These are phyloP conservation scores for Cadophora sp. DNA, from an alignment of 2,329 filamentous ascomycete genomes.

Conservation along the genomic window DNA sequence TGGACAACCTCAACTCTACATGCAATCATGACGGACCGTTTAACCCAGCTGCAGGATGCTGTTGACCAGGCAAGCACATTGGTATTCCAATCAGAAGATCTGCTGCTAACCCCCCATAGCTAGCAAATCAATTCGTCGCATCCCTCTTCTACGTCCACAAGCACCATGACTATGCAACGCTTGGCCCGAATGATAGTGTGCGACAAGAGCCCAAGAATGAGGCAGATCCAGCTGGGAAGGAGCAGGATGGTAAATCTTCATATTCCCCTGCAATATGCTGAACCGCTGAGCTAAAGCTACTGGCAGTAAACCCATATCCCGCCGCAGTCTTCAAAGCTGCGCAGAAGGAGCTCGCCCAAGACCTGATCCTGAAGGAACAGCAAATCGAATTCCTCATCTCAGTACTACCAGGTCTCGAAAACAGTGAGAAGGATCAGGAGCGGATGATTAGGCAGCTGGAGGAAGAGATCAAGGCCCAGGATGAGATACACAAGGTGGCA, in stretches of 20 bases:
- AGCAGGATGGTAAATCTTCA: constrained; percentile 33
- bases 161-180: constrained; percentile 70
- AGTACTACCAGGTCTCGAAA: constrained; percentile 77
- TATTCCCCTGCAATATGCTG: not conserved
- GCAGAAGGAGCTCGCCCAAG: constrained; percentile 75
- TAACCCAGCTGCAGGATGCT: constrained; percentile 86
- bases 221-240: constrained; percentile 29
- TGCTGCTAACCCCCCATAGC: constrained; percentile 50
- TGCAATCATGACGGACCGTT: constrained; percentile 70
- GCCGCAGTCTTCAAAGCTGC: constrained; percentile 70
- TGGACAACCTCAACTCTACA: constrained; percentile 22
- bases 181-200: constrained; percentile 64
- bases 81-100: not conserved
- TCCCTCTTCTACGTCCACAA: constrained; percentile 70
- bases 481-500: constrained; percentile 67
- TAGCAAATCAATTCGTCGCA: constrained; percentile 72
- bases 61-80: constrained; percentile 71
- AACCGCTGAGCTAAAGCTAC: constrained; percentile 29
- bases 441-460: constrained; percentile 69
- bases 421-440: constrained; percentile 79
- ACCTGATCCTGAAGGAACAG: constrained; percentile 81
- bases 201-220: constrained; percentile 57
- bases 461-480: constrained; percentile 67
- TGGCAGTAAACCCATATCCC: constrained; percentile 64
- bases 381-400: constrained; percentile 82